A percentile compares a stretch with the other conserved stretches of the same genome.
Evolutionary conservation across 2,329 filamentous ascomycete genomes (phyloP).

Genomic region (Aotearoamyces nothofagi): DNA sequence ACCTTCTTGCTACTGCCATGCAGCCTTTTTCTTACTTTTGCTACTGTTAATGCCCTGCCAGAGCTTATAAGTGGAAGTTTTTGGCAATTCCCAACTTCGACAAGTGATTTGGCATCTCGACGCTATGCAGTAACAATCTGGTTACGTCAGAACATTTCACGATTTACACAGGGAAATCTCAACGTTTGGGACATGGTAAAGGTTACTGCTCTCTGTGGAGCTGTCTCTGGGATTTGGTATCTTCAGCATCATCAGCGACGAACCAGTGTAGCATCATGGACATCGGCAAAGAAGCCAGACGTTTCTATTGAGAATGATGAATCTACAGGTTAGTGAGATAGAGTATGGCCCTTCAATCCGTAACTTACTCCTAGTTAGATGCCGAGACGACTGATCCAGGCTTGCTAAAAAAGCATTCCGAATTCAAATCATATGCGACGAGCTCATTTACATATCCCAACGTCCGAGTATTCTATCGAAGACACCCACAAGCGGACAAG

Average conservation of each 20-base stretch:
- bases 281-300: conserved; percentile 2
- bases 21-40: not conserved
- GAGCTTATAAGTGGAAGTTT: not conserved
- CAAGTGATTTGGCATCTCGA: conserved; percentile 3
- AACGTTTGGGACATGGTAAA: conserved; percentile 11
- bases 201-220: conserved; percentile 8
- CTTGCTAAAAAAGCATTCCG: conserved; percentile 65
- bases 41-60: not conserved
- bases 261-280: conserved; percentile 7
- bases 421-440: conserved; percentile 58
- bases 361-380: conserved; percentile 7
- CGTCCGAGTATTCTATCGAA: conserved; percentile 70
- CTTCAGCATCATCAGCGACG: conserved; percentile 7
- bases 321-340: not conserved
- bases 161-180: conserved; percentile 7
- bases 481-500: conserved; percentile 70
- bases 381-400: conserved; percentile 42
- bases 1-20: not conserved
- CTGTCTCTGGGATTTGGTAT: conserved; percentile 12
- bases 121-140: conserved; percentile 7
- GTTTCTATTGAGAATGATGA: not conserved
- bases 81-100: not conserved
- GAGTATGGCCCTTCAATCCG: not conserved
- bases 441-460: conserved; percentile 51
- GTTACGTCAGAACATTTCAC: conserved; percentile 8